phyloP scores from a whole-genome alignment of 495 filamentous ascomycete species.

The Aspergillus conjunctus region DNA sequence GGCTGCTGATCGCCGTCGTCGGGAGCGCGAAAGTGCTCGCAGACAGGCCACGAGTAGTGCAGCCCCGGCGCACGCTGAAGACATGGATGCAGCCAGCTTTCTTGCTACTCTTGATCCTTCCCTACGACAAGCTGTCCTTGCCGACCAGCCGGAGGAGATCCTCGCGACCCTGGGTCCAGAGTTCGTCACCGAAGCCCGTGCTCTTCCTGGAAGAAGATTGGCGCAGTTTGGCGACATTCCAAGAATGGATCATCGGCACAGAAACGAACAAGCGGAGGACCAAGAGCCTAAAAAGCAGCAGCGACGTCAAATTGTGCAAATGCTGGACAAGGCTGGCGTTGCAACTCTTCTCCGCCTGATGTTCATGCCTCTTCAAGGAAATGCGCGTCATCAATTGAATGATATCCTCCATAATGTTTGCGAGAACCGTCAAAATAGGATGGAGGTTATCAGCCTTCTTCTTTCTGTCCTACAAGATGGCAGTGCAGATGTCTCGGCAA shows the following conservation, averaged over 20 bases:
- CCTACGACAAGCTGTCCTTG: constrained; percentile 80
- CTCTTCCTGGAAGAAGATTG: constrained; percentile 62
- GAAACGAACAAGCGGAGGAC: constrained; percentile 43
- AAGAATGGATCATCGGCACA: constrained; percentile 47
- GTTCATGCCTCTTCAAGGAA: constrained; percentile 91
- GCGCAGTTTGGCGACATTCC: constrained; percentile 60
- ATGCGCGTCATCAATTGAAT: constrained; percentile 75
- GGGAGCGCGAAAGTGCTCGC: constrained; percentile 77
- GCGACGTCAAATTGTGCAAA: constrained; percentile 82
- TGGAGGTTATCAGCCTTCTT: constrained; percentile 91
- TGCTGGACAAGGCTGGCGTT: constrained; percentile 94
- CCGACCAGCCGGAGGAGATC: constrained; percentile 89
- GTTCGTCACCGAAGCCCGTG: constrained; percentile 81
- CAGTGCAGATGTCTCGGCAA: constrained; percentile 85
- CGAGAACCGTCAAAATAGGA: constrained; percentile 89
- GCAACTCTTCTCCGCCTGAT: constrained; percentile 92
- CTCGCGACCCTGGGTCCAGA: constrained; percentile 83
- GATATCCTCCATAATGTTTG: constrained; percentile 86
- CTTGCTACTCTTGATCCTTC: constrained; percentile 85
- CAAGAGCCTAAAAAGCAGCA: constrained; percentile 66
- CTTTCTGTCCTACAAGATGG: constrained; percentile 97
- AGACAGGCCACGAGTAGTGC: constrained; percentile 58
- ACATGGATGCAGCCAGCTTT: constrained; percentile 94
- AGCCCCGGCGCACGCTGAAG: constrained; percentile 57
- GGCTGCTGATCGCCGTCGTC: constrained; percentile 81